phyloP scores from a whole-genome alignment of 345 rosid genomes.

The Eucalyptus cloeziana region DNA sequence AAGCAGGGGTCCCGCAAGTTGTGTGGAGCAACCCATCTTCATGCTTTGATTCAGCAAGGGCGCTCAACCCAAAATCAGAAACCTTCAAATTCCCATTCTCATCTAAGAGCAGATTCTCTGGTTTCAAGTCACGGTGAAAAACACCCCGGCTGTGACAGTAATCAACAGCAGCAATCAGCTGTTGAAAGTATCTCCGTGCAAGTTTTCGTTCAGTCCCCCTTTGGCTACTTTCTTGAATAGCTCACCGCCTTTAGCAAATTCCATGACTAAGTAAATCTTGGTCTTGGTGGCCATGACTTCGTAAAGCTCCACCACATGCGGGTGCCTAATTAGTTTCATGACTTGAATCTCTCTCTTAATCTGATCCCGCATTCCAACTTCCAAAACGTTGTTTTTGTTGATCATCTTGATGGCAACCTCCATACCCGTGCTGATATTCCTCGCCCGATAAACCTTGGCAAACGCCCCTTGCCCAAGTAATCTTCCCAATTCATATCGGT shows the following conservation, averaged over 20 bases:
- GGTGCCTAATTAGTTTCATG: constrained; percentile 69
- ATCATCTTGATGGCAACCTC: constrained; percentile 72
- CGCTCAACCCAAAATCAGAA: constrained; percentile 82
- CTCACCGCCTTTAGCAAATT: constrained; percentile 77
- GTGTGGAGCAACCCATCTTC: constrained; percentile 71
- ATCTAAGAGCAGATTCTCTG: constrained; percentile 73
- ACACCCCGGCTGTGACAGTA: constrained; percentile 89
- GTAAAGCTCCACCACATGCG: constrained; percentile 75
- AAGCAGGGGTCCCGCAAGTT: constrained; percentile 27
- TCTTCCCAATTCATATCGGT: constrained; percentile 66
- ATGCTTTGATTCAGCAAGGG: constrained; percentile 59
- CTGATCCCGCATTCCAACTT: constrained; percentile 68
- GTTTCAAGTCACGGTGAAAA: constrained; percentile 80
- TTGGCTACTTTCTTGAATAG: constrained; percentile 59
- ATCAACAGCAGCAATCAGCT: constrained; percentile 72
- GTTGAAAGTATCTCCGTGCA: constrained; percentile 67
- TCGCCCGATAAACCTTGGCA: constrained; percentile 69
- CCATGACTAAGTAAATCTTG: constrained; percentile 87
- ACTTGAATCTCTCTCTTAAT: constrained; percentile 76
- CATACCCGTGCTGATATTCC: constrained; percentile 37
- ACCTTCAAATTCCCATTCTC: constrained; percentile 74
- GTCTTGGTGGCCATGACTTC: constrained; percentile 92
- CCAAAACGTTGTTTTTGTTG: constrained; percentile 56
- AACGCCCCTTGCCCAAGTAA: constrained; percentile 88
- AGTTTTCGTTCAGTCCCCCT: constrained; percentile 54